Conservation (phyloP, 2,329 filamentous ascomycete species). For the Plenodomus lindquistii region DNA sequence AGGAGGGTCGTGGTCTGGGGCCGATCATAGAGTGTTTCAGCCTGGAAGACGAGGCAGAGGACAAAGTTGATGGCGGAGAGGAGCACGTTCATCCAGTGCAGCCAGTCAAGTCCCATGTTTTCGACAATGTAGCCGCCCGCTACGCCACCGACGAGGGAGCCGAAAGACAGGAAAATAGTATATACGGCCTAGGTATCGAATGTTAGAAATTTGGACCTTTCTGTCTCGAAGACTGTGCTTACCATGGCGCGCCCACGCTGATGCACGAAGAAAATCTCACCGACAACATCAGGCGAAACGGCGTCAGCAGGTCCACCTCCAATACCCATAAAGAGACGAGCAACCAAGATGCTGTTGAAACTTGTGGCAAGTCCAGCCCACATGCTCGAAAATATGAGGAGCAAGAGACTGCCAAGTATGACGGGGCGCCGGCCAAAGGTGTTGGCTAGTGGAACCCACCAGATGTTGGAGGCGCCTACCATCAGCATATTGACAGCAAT, state of each 20-base stretch:
- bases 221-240: conserved; percentile 1
- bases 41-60: conserved; percentile 43
- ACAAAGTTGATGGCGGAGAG: conserved; percentile 38
- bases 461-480: conserved; percentile 45
- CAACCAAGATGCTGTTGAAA: conserved; percentile 44
- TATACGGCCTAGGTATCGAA: conserved; percentile 41
- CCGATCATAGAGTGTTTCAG: conserved; percentile 48
- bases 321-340: conserved; percentile 45
- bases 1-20: conserved; percentile 15
- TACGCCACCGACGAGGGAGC: conserved; percentile 46
- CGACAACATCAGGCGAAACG: conserved; percentile 47
- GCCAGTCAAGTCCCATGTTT: conserved; percentile 40
- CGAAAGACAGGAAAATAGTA: conserved; percentile 45
- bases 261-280: conserved; percentile 50
- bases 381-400: conserved; percentile 41
- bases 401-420: conserved; percentile 40
- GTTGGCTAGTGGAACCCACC: conserved; percentile 49
- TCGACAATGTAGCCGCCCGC: conserved; percentile 48
- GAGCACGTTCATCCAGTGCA: conserved; percentile 49
- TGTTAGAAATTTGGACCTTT: background rate
- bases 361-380: conserved; percentile 47
- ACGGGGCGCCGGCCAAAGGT: conserved; percentile 47
- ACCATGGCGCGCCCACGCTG: conserved; percentile 48
- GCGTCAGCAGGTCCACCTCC: conserved; percentile 45
- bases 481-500: conserved; percentile 47